Evolutionary conservation across 495 filamentous ascomycete species (phyloP), one percentile per base, ranked within the genome.

Genomic region (Mycothermus thermophilus): DNA sequence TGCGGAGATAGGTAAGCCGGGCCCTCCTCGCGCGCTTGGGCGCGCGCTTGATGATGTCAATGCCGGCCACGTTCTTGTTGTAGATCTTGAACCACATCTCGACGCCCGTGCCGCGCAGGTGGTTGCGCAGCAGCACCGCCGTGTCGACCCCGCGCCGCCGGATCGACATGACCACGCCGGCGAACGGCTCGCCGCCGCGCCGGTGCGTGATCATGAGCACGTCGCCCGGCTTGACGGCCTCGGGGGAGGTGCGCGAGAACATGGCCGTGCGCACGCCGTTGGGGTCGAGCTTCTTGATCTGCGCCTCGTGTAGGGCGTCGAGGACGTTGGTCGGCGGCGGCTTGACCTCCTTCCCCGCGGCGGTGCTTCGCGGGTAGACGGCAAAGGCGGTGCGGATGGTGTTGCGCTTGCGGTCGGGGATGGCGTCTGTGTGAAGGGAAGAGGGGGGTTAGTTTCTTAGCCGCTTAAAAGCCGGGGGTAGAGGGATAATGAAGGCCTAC

Each of bases 11-110:
- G 48, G 80, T 93, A 54, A 96, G 67, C 41, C 84, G 67, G 14
- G 88, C 90, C 51, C 92, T 77, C 52, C 90, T 79, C 37, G 83
- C 81, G 58, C 83, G 72, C 77, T 81, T 86, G 57, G 69, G 65
- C 35, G 69, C 68, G 34, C 87, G 69, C 74, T 93, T 79, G 57
- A 96, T 81, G 43, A 99, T 77, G 63, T 99, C 92, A 48, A 99
- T 80, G 38, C 82, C 82, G 48, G 80, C 71, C 32, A 96, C 78
- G 54, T 81, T 83, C 40, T 86, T 86, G 43, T 69, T 78, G 63
- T 84, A 96, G 32, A 93, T 64, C 71, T 96, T 99, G 52, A 78
- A 83, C 72, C 83, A 94, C 83, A 94, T 86, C 73, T 99, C 90
- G n/a, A 94, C 85, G 30, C 83, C 82, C 5, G 90, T 72, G 35